Evolutionary conservation across 2,329 filamentous ascomycete species (phyloP).

Genomic region (Cladosporium austrohemisphaericum): DNA sequence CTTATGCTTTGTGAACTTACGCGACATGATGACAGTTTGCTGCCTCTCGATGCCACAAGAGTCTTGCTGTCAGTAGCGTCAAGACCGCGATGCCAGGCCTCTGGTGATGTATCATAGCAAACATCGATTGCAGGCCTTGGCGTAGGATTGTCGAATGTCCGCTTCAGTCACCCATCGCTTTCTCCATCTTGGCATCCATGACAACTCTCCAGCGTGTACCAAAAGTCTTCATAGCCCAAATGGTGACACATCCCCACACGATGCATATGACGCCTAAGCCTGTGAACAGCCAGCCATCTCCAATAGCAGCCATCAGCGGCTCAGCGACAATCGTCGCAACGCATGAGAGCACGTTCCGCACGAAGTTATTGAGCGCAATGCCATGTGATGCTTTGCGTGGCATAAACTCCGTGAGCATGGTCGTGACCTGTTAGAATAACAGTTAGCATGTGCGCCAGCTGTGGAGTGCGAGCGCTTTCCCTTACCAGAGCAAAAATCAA

Average conservation of each 20-base stretch:
- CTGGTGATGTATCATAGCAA: no score
- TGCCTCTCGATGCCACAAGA: no score
- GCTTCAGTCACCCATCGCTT: slow-evolving; percentile 26
- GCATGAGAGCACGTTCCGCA: slow-evolving; percentile 73
- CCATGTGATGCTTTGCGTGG: slow-evolving; percentile 66
- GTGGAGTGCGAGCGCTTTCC: neutral
- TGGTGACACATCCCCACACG: slow-evolving; percentile 25
- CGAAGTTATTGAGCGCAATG: slow-evolving; percentile 77
- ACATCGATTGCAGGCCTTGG: no score
- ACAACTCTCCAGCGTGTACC: slow-evolving; percentile 30
- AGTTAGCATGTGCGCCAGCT: slow-evolving; percentile 19
- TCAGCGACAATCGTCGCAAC: slow-evolving; percentile 66
- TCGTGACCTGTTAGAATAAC: slow-evolving; percentile 48
- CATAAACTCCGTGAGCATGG: slow-evolving; percentile 84
- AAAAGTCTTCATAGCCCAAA: slow-evolving; percentile 34
- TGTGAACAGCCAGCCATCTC: slow-evolving; percentile 74
- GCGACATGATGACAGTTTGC: no score
- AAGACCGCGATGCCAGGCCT: no score
- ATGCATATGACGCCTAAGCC: slow-evolving; percentile 37
- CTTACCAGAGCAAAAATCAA: slow-evolving; percentile 62
- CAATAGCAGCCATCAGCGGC: slow-evolving; percentile 67
- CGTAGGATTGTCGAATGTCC: no score
- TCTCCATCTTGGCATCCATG: slow-evolving; percentile 31
- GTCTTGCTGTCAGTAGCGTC: no score
- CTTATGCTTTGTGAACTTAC: no score